Conservation (phyloP, 1,139 yeast species). For the Geotrichum bryndzae region DNA sequence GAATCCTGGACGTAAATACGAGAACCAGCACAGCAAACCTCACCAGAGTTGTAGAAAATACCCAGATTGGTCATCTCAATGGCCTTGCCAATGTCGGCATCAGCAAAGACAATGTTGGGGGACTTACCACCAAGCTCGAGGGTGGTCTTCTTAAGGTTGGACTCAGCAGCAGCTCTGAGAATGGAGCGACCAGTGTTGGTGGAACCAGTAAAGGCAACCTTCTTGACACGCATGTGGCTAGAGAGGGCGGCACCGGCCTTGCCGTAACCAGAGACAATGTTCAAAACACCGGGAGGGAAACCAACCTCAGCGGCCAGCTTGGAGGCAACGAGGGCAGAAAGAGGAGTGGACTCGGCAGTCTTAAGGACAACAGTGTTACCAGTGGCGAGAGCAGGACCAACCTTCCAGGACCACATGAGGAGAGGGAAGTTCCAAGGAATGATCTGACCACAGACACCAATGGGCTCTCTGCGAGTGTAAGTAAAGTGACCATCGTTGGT, state of each 20-base stretch:
- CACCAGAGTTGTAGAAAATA: conserved; percentile 72
- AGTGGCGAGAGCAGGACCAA: conserved; percentile 77
- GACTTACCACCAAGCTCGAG: conserved; percentile 80
- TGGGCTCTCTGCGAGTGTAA: conserved; percentile 57
- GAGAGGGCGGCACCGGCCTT: conserved; percentile 70
- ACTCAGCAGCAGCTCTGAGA: conserved; percentile 55
- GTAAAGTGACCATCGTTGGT: conserved; percentile 58
- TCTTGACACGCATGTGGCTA: conserved; percentile 60
- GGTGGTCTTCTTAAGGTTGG: conserved; percentile 67
- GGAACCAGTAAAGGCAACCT: conserved; percentile 83
- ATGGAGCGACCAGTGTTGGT: conserved; percentile 72
- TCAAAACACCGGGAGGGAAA: conserved; percentile 73
- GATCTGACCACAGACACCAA: conserved; percentile 77
- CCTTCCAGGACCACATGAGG: conserved; percentile 78
- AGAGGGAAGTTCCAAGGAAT: conserved; percentile 90
- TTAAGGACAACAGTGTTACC: conserved; percentile 78
- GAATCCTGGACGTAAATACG: conserved; percentile 70
- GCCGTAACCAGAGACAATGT: conserved; percentile 73
- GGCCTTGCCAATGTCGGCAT: conserved; percentile 54
- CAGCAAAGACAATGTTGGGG: conserved; percentile 66
- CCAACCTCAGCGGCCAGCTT: conserved; percentile 61
- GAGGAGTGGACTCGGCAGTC: conserved; percentile 80
- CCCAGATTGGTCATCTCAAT: conserved; percentile 50
- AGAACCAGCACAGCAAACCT: conserved; percentile 80
- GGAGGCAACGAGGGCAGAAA: conserved; percentile 64